Percentiles rank a stretch among this genome's conserved stretches.
Conservation (phyloP, 768 basidiomycete species). For the Serendipita sp. region DNA sequence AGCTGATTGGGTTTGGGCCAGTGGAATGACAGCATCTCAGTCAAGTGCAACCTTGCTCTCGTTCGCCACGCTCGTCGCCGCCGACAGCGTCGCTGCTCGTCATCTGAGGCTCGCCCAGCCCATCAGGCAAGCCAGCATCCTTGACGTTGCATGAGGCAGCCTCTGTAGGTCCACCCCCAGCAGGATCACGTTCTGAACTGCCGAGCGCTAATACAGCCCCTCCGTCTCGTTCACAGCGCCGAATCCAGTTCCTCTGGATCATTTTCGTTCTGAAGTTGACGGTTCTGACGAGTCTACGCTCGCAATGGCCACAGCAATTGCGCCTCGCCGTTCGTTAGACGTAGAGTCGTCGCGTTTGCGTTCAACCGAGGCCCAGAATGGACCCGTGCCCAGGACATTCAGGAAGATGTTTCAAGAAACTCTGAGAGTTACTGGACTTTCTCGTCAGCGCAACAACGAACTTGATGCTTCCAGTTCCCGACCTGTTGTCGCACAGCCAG, state of each 20-base stretch:
- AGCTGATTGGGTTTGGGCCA: too few species aligned
- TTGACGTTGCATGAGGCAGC: neutral
- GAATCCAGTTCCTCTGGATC: neutral
- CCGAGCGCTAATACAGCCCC: neutral
- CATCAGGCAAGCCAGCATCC: neutral
- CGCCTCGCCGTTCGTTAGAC: neutral
- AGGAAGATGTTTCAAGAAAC: slow-evolving; percentile 1
- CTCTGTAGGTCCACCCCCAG: neutral
- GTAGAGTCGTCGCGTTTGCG: neutral
- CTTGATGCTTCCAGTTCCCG: neutral
- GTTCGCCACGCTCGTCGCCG: neutral
- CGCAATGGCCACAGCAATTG: neutral
- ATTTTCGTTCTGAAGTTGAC: neutral
- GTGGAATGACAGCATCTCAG: too few species aligned
- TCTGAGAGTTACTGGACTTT: neutral
- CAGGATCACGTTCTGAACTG: too few species aligned
- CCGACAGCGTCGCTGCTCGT: neutral
- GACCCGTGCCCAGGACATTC: neutral
- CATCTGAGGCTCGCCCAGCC: neutral
- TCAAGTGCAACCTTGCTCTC: neutral
- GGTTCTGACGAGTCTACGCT: neutral
- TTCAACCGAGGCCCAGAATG: slow-evolving; percentile 4
- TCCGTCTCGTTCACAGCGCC: neutral
- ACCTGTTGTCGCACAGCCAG: neutral
- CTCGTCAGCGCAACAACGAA: neutral